These are phyloP conservation scores for Calvatia gigantea DNA, from an alignment of 768 basidiomycete species.

Conservation along the genomic window DNA sequence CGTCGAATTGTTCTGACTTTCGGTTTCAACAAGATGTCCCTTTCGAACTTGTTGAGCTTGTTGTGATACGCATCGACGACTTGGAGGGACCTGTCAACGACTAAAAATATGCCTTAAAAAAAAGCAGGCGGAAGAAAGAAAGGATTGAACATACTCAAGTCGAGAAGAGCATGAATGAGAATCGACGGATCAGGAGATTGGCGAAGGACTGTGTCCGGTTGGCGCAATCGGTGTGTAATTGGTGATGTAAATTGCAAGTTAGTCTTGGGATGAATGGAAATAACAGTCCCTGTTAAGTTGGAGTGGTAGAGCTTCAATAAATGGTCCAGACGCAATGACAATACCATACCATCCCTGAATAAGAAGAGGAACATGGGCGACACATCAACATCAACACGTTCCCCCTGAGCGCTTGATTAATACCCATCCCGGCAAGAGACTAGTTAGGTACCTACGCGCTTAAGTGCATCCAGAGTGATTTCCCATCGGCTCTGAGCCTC, in stretches of 20 bases:
- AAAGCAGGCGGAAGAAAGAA: no score
- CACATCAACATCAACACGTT: conserved; percentile 56
- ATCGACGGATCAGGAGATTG: conserved; percentile 64
- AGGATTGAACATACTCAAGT: conserved; percentile 37
- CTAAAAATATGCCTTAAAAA: no score
- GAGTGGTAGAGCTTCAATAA: not conserved
- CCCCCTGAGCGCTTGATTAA: conserved; percentile 37
- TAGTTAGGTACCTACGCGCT: conserved; percentile 20
- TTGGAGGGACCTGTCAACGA: conserved; percentile 66
- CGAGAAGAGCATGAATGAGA: conserved; percentile 65
- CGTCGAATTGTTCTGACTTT: conserved; percentile 57
- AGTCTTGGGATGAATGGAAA: conserved; percentile 50
- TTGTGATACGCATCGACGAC: conserved; percentile 67
- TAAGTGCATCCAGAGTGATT: conserved; percentile 27
- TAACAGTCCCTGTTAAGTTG: conserved; percentile 50
- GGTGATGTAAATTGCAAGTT: conserved; percentile 49
- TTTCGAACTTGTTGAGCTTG: conserved; percentile 60
- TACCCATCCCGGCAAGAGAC: conserved; percentile 14
- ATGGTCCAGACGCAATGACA: not conserved
- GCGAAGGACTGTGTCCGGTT: conserved; percentile 57
- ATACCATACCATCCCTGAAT: conserved; percentile 52
- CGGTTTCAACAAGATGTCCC: conserved; percentile 54
- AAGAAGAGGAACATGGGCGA: conserved; percentile 68
- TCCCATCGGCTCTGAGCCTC: conserved; percentile 20
- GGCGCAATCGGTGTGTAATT: conserved; percentile 53